phyloP scores from a whole-genome alignment of 2,329 filamentous ascomycete genomes.

The Aspergillus versicolor region DNA sequence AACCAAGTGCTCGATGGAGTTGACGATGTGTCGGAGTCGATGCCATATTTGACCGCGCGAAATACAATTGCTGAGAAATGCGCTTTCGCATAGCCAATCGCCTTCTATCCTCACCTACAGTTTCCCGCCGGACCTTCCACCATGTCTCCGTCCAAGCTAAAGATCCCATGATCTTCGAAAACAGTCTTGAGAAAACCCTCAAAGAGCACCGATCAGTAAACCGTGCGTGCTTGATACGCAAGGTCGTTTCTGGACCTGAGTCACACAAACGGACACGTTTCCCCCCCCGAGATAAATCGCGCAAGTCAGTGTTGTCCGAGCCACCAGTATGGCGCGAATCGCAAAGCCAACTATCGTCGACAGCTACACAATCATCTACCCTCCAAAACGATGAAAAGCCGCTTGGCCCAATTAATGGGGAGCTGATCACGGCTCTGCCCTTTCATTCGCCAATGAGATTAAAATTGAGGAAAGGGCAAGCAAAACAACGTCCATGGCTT shows the following conservation, averaged over 20 bases:
- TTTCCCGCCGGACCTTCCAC: conserved; percentile 11
- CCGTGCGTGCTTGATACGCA: conserved; percentile 36
- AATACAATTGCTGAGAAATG: conserved; percentile 25
- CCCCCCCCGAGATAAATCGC: conserved; percentile 17
- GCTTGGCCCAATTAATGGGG: neutral
- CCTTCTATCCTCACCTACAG: conserved; percentile 8
- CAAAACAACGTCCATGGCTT: conserved; percentile 36
- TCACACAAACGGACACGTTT: neutral
- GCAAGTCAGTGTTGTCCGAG: neutral
- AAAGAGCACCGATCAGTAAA: conserved; percentile 43
- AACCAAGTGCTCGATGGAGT: neutral
- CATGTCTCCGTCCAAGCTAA: conserved; percentile 12
- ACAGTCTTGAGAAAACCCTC: conserved; percentile 40
- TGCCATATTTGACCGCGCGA: neutral
- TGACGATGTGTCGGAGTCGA: neutral
- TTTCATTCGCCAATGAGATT: neutral
- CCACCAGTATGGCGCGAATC: conserved; percentile 7
- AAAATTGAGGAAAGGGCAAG: conserved; percentile 5
- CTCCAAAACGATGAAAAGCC: neutral
- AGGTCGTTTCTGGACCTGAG: conserved; percentile 20
- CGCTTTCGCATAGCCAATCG: conserved; percentile 18
- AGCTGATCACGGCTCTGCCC: neutral
- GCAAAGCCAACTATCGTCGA: neutral
- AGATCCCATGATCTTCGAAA: conserved; percentile 27
- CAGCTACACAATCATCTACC: neutral